Base-by-base conservation (phyloP, 768 basidiomycete species). In the Porpolomopsis calyptriformis region DNA sequence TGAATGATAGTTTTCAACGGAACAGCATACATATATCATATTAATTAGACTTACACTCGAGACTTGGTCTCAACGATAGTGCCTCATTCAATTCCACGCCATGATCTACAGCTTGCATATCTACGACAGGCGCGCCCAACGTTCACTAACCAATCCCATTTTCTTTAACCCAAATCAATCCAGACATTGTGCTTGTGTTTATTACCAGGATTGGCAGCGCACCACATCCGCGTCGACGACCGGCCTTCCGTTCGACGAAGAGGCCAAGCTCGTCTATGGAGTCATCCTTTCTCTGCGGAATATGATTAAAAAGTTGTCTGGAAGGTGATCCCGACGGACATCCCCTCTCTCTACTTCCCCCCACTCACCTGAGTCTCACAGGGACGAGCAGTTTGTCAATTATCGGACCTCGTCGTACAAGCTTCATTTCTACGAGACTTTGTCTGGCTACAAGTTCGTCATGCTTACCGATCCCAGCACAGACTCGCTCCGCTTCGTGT, bases 181-280 rank as follows among this genome's bases (percentile, higher is more conserved):
- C 25, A 91, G 94, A 63, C 89, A 96, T 61, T 92, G 93, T 63
- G 76, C 74, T 16, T 90, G 88, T 58, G 76, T 98, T 38, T 97
- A 94, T 67, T 96, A 97, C 61, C 90, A 96, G 53, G 89, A 94
- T 61, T 94, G 90, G 87, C 83, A 93, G 55, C 78, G 89, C 41
- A 80, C 81, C 0, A 80, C 57, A 25, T 50, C 57, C 20, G 20
- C 59, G 23, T 66, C 71, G 8, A 76, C 67, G 50, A 70, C 77
- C 3, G 78, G 76, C 14, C 68, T 99, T 16, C 71, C 94, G 4
- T 98, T 99, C 54, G 96, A 99, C 58, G 96, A 99, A 62, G 94
- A 99, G 63, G 83, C 84, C 1, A 99, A 99, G 60, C 74, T 99
- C 50, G 93, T 99, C 0, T 99, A 98, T 60, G 96, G 96, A 46